A percentile compares a stretch with the other conserved stretches of the same genome.
Evolutionary conservation across 805 yeast species (phyloP).

Genomic region (Starmerella cellae): DNA sequence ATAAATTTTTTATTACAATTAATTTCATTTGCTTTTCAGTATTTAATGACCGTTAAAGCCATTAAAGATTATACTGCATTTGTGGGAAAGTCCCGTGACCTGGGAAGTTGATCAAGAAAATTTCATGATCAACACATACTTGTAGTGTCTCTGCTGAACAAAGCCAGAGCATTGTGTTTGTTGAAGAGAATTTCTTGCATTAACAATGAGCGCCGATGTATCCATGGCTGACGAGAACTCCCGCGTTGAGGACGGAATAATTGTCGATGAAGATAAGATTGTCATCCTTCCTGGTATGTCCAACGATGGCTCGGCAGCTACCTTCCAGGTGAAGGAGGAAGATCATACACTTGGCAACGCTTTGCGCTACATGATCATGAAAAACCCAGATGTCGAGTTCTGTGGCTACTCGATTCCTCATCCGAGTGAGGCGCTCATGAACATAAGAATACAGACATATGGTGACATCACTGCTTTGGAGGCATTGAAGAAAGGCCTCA

Average conservation of each 20-base stretch:
- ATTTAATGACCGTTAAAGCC: too few relatives aligned
- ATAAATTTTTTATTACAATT: too few relatives aligned
- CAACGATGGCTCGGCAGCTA: constrained; percentile 88
- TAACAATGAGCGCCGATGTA: constrained; percentile 17
- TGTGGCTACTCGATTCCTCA: constrained; percentile 98
- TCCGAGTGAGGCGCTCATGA: constrained; percentile 83
- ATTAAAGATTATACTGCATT: too few relatives aligned
- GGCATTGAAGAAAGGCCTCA: constrained; percentile 83
- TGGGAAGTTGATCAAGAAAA: too few relatives aligned
- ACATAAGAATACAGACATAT: constrained; percentile 87
- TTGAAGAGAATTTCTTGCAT: too few relatives aligned
- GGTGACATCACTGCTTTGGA: constrained; percentile 75
- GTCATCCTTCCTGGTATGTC: constrained; percentile 45
- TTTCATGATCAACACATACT: too few relatives aligned
- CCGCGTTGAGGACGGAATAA: constrained; percentile 2
- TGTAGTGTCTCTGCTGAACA: too few relatives aligned
- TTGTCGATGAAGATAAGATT: constrained; percentile 17
- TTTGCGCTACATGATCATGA: constrained; percentile 85
- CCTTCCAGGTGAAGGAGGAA: constrained; percentile 84
- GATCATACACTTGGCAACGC: constrained; percentile 96
- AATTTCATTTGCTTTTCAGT: too few relatives aligned
- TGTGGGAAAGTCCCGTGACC: too few relatives aligned
- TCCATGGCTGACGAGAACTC: constrained; percentile 12
- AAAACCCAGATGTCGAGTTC: constrained; percentile 94
- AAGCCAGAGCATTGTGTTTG: too few relatives aligned